A percentile compares a stretch with the other conserved stretches of the same genome.
Conservation (phyloP, 176 grass and related monocot genomes). For the Juncus inflexus region DNA sequence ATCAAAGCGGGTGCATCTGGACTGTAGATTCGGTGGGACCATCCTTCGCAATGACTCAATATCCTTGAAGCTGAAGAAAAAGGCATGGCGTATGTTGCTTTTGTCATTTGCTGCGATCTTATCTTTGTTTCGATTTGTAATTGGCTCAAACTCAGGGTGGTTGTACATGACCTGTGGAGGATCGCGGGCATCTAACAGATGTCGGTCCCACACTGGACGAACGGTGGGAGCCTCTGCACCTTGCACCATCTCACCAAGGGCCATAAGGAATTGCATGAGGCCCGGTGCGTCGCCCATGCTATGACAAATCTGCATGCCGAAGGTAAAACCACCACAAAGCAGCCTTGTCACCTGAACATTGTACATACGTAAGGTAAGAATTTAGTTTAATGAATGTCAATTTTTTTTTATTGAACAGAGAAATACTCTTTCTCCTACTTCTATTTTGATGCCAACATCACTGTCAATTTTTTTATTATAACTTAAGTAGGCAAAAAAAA, state of each 20-base stretch:
- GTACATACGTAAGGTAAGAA: background rate
- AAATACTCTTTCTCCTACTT: background rate
- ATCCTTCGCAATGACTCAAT: background rate
- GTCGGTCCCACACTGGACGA: conserved; percentile 32
- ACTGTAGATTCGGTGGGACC: background rate
- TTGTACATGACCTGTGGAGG: conserved; percentile 27
- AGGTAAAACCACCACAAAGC: conserved; percentile 46
- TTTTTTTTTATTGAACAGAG: background rate
- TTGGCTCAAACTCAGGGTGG: conserved; percentile 31
- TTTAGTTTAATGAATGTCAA: background rate
- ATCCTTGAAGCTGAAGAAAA: conserved; percentile 9
- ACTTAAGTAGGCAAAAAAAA: background rate
- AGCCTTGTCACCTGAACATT: conserved; percentile 45
- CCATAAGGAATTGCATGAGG: conserved; percentile 32
- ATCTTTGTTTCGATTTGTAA: background rate
- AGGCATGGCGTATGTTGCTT: conserved; percentile 13
- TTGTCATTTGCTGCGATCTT: background rate
- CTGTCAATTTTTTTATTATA: background rate
- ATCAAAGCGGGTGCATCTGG: conserved; percentile 29
- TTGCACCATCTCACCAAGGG: conserved; percentile 23
- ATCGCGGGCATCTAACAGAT: conserved; percentile 35
- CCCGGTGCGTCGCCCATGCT: conserved; percentile 43
- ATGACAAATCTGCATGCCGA: conserved; percentile 39
- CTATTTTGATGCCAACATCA: background rate
- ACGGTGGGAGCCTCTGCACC: background rate